Conservation (phyloP, 768 basidiomycete species). For the Stropharia rugosoannulata region DNA sequence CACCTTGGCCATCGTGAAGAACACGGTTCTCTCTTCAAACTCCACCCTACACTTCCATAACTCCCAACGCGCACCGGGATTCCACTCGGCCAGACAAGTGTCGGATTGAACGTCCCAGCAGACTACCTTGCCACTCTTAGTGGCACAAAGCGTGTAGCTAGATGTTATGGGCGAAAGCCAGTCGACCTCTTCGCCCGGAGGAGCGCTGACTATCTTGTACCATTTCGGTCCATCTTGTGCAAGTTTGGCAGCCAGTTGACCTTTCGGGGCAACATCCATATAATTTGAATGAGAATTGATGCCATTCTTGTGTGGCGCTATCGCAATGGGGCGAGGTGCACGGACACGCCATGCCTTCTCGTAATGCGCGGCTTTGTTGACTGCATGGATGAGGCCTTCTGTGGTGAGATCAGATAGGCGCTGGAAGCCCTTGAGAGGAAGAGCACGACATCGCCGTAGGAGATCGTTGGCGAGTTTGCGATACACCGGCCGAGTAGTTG, state of each 20-base stretch:
- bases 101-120: slow-evolving; percentile 75
- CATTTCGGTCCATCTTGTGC: slow-evolving; percentile 35
- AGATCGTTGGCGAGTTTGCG: slow-evolving; percentile 61
- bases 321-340: slow-evolving; percentile 51
- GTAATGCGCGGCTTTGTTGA: slow-evolving; percentile 60
- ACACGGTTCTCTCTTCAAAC: slow-evolving; percentile 69
- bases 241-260: slow-evolving; percentile 11
- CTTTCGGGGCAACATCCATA: slow-evolving; percentile 28
- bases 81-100: slow-evolving; percentile 65
- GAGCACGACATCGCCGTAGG: slow-evolving; percentile 62
- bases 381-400: slow-evolving; percentile 56
- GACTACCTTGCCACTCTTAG: slow-evolving; percentile 72
- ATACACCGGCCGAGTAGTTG: slow-evolving; percentile 67
- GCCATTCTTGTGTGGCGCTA: slow-evolving; percentile 25
- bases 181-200: slow-evolving; percentile 68
- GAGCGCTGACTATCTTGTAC: slow-evolving; percentile 70
- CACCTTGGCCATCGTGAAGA: slow-evolving; percentile 74
- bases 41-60: slow-evolving; percentile 80
- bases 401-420: slow-evolving; percentile 66
- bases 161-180: slow-evolving; percentile 79
- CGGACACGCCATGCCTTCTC: slow-evolving; percentile 63
- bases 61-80: slow-evolving; percentile 62
- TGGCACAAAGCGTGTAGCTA: slow-evolving; percentile 74
- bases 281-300: slow-evolving; percentile 36
- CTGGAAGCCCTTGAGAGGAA: slow-evolving; percentile 71